Evolutionary conservation across 352 stramenopile species (phyloP).

Genomic region (Pseudoperonospora humuli): DNA sequence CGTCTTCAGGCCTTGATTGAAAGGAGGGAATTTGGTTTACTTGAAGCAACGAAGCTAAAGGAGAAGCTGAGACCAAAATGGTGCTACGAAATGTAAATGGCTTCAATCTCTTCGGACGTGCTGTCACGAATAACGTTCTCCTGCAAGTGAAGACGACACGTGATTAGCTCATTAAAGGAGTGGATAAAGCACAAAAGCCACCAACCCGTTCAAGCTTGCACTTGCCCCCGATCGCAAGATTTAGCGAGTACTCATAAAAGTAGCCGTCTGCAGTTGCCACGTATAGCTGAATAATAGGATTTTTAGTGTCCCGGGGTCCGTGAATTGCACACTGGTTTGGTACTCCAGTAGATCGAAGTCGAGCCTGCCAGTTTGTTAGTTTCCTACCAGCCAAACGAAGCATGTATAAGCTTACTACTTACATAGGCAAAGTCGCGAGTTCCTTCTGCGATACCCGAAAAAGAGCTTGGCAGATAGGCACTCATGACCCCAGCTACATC

Average conservation of each 20-base stretch:
- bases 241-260: slow-evolving; percentile 85
- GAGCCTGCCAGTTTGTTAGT: slow-evolving; percentile 33
- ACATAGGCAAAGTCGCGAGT: slow-evolving; percentile 86
- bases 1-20: background rate
- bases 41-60: background rate
- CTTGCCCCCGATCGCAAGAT: slow-evolving; percentile 57
- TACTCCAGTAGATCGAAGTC: slow-evolving; percentile 55
- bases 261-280: slow-evolving; percentile 73
- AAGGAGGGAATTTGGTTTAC: no score
- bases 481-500: slow-evolving; percentile 63
- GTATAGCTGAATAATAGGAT: slow-evolving; percentile 61
- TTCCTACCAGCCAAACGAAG: background rate
- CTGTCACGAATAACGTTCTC: slow-evolving; percentile 80
- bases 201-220: slow-evolving; percentile 67
- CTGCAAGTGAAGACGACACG: slow-evolving; percentile 19
- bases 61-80: background rate
- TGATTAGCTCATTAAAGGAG: slow-evolving; percentile 2
- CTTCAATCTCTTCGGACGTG: slow-evolving; percentile 79
- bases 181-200: background rate
- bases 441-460: slow-evolving; percentile 76
- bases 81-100: slow-evolving; percentile 67
- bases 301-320: slow-evolving; percentile 43
- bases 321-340: slow-evolving; percentile 78
- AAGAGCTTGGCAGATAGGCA: slow-evolving; percentile 63
- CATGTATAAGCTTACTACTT: slow-evolving; percentile 2